Conservation (phyloP, 2,329 filamentous ascomycete species). For the Fusarium sacchari region DNA sequence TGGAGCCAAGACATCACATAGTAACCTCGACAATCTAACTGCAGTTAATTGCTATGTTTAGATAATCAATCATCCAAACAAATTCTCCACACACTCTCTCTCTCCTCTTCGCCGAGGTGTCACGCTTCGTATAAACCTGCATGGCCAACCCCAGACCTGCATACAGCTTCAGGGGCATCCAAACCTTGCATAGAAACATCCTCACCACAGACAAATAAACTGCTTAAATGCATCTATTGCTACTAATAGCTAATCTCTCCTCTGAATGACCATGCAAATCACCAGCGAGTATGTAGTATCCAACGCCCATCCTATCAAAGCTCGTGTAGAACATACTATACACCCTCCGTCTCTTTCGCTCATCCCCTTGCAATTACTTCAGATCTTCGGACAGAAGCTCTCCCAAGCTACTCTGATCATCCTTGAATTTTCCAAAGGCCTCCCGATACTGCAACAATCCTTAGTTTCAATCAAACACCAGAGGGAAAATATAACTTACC, state of each 20-base stretch:
- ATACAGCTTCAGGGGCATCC: slow-evolving; percentile 2
- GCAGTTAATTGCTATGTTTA: not conserved
- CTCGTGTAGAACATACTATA: slow-evolving; percentile 12
- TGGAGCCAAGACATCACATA: not conserved
- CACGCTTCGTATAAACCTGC: not conserved
- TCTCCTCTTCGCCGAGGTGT: not conserved
- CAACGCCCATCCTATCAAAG: slow-evolving; percentile 26
- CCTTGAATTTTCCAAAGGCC: slow-evolving; percentile 45
- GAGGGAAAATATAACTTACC: slow-evolving; percentile 57
- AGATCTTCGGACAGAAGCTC: slow-evolving; percentile 46
- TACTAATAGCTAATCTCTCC: not conserved
- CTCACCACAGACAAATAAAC: not conserved
- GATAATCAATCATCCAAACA: not conserved
- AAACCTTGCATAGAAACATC: not conserved
- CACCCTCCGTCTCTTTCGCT: slow-evolving; percentile 6
- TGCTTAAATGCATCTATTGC: not conserved
- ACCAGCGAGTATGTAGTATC: slow-evolving; percentile 26
- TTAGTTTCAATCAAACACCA: slow-evolving; percentile 13
- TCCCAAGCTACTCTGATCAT: slow-evolving; percentile 18
- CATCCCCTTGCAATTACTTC: slow-evolving; percentile 20
- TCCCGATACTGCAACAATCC: slow-evolving; percentile 44
- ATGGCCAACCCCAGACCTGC: not conserved
- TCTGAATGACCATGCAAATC: slow-evolving; percentile 2
- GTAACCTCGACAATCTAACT: not conserved
- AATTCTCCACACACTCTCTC: not conserved